Base-by-base conservation (phyloP, 1,284 basidiomycete species). In the Kwoniella shivajii region DNA sequence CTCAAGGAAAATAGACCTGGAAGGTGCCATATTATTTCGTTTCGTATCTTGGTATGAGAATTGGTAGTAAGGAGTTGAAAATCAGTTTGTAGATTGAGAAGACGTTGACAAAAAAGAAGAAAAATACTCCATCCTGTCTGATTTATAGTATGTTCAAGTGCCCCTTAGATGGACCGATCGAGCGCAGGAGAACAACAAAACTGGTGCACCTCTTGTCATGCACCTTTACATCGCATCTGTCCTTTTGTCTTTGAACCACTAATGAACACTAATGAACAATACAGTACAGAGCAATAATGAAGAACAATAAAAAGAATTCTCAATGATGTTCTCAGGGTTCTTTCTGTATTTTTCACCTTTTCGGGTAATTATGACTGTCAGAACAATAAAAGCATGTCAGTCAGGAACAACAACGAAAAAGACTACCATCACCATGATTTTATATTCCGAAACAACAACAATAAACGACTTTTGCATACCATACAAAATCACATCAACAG, bases 21-120 rank as follows among this genome's bases (percentile, higher is more conserved):
- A 43, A 16, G 55, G 55, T 38, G 55, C 55, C 55, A 51, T 57
- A 20, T 9, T 41, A 24, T 9, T 14, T 38, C 9, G 13, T 49
- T 22, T 1, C 20, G 3, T 13, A 49, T 18, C 14, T n/a, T 0
- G 20, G 10, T 1, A 7, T 18, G 31, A 1, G 22, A 14, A 18
- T 31, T 46, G 11, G 31, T 6, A 18, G 47, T 5, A 24, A 11
- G 11, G 31, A 9, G 22, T 10, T 20, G 20, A n/a, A 20, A 20
- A 47, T 33, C 14, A 30, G 10, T 26, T 14, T 4, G 20, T 18
- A 20, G 37, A 39, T 39, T 3, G 22, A 39, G n/a, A 39, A 18
- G 7, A n/a, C 22, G n/a, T 6, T 16, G 14, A 7, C 14, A 18
- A 37, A 37, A 7, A 37, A 16, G 36, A 24, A 5, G 41, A 26